Evolutionary conservation across 1,139 yeast species (phyloP), one percentile per base, ranked within the genome.

Genomic region (Zygoascus hellenicus): DNA sequence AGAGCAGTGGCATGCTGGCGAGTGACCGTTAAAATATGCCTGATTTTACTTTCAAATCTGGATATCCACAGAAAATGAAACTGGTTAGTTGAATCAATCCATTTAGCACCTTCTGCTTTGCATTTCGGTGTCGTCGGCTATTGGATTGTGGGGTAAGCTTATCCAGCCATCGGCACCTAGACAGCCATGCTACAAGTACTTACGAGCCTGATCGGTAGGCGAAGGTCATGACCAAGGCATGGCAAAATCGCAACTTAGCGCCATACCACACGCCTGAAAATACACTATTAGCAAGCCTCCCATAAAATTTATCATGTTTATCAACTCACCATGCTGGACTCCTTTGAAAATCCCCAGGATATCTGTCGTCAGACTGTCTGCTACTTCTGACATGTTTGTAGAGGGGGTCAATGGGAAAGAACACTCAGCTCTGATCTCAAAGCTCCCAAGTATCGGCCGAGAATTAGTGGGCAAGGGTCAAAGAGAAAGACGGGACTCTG

Each of bases 241-340:
- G 95, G 45, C 84, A 76, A 61, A 85, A 83, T 49, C 95, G 69
- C 38, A 84, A 69, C 55, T 83, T 75, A 13, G 86, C 86, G 2
- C 95, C 95, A 57, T 84, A 85, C 11, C 83, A 81, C 6, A 77
- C 65, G 54, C 72, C 72, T 43, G 29, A 13, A 11, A 10, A 30
- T 22, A 5, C 26, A 22, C 7, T 5, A 39, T 42, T 42, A 42
- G 45, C 1, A 19, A 22, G 4, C 1, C 17, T 9, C 39, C 17
- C 9, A 13, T 13, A 14, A 11, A 9, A 5, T 7, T n/a, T n/a
- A 17, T 19, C 17, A 7, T 15, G 2, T 26, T n/a, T 4, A 9
- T 9, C 5, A 19, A 33, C 43, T 5, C 26, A 41, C 43, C 43
- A 33, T 41, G 43, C 38, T 41, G 43, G 13, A 41, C 43, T 11